phyloP scores from a whole-genome alignment of 1,284 basidiomycete genomes.

The Erythrobasidium hasegawianum region DNA sequence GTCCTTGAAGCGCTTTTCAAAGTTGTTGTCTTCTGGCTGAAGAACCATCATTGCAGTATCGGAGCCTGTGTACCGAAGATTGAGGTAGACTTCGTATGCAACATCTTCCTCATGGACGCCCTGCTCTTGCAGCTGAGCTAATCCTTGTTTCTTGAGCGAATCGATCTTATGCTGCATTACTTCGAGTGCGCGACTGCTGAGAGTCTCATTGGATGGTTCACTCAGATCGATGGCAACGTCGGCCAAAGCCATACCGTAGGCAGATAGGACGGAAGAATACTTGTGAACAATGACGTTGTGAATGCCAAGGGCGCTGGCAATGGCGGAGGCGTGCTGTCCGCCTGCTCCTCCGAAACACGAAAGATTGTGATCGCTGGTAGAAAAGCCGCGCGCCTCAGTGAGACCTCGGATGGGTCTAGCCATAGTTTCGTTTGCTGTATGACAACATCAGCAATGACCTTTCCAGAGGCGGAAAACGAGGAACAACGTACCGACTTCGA shows the following conservation, averaged over 20 bases:
- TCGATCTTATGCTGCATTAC: conserved; percentile 64
- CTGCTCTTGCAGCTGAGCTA: conserved; percentile 64
- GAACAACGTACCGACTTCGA: conserved; percentile 29
- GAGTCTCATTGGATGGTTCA: conserved; percentile 37
- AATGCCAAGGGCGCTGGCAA: conserved; percentile 71
- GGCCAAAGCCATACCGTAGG: conserved; percentile 81
- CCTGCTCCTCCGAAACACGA: conserved; percentile 40
- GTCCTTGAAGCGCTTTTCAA: conserved; percentile 67
- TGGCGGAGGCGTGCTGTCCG: conserved; percentile 53
- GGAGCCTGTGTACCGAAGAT: conserved; percentile 70
- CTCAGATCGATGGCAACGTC: conserved; percentile 56
- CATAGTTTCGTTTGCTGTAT: conserved; percentile 37
- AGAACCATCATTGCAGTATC: conserved; percentile 88
- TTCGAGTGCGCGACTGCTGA: conserved; percentile 51
- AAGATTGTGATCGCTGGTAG: conserved; percentile 29
- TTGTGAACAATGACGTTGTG: conserved; percentile 77
- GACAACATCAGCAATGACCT: no score
- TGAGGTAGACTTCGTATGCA: conserved; percentile 72
- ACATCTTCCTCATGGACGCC: conserved; percentile 72
- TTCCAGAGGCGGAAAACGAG: no score
- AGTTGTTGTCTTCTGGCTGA: conserved; percentile 59
- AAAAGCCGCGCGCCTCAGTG: conserved; percentile 40
- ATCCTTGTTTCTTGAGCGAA: conserved; percentile 61
- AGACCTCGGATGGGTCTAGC: conserved; percentile 37
- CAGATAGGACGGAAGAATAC: conserved; percentile 80